phyloP scores from a whole-genome alignment of 768 basidiomycete genomes.

The Mycena kentingensis region DNA sequence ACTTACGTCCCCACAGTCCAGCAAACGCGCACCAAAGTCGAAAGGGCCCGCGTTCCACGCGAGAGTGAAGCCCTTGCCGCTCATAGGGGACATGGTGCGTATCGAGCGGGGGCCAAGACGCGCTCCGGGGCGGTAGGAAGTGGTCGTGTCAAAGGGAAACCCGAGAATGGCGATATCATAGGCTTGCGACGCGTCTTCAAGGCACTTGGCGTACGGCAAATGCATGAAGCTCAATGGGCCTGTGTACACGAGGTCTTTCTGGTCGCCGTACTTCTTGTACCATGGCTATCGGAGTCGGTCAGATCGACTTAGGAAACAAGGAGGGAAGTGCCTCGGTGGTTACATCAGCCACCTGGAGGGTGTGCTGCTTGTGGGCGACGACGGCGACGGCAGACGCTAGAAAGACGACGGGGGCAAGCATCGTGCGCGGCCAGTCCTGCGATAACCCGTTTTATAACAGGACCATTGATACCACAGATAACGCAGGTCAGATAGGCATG shows the following conservation, averaged over 20 bases:
- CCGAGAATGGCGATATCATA: constrained; percentile 69
- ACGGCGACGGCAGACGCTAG: too few species aligned
- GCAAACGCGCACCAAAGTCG: constrained; percentile 42
- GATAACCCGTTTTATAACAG: too few species aligned
- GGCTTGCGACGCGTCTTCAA: constrained; percentile 43
- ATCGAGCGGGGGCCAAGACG: constrained; percentile 71
- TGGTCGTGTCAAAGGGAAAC: constrained; percentile 62
- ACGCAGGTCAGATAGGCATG: too few species aligned
- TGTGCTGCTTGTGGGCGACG: too few species aligned
- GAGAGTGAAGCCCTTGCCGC: constrained; percentile 49
- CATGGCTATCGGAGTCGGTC: too few species aligned
- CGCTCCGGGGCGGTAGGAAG: constrained; percentile 54
- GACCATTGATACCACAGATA: too few species aligned
- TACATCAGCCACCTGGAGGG: too few species aligned
- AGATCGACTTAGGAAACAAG: too few species aligned
- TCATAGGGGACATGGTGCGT: constrained; percentile 56
- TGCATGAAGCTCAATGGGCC: constrained; percentile 16
- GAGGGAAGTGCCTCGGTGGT: too few species aligned
- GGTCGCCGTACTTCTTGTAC: constrained; percentile 12
- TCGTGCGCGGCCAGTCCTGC: too few species aligned
- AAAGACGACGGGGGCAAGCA: too few species aligned
- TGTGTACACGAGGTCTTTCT: constrained; percentile 17
- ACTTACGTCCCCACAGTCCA: constrained; percentile 71
- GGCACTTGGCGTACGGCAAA: constrained; percentile 33
- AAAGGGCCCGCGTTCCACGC: constrained; percentile 59